A percentile compares a stretch with the other conserved stretches of the same genome.
These are phyloP conservation scores for Penicillium sp. DNA, from an alignment of 2,329 filamentous ascomycete genomes.

Conservation along the genomic window DNA sequence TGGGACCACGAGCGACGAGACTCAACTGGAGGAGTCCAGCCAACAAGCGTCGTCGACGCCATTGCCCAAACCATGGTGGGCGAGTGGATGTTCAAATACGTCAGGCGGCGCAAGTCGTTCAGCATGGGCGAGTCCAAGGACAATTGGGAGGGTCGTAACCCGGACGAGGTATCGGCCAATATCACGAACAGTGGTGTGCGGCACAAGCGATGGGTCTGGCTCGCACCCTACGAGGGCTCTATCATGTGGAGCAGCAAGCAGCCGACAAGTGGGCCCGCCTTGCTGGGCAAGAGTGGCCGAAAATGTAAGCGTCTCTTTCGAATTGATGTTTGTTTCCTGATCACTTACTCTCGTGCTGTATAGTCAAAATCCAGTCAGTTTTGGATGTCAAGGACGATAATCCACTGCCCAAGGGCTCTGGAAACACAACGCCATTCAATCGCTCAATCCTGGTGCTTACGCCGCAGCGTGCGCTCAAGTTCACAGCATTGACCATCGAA, in stretches of 20 bases:
- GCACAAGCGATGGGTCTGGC: conserved; percentile 97
- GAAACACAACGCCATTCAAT: conserved; percentile 64
- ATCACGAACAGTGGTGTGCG: conserved; percentile 64
- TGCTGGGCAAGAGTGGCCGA: conserved; percentile 90
- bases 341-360: conserved; percentile 12
- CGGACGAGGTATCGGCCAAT: conserved; percentile 67
- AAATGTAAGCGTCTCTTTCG: conserved; percentile 67
- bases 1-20: conserved; percentile 41
- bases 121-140: conserved; percentile 58
- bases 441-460: conserved; percentile 94
- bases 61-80: conserved; percentile 99
- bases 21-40: conserved; percentile 60
- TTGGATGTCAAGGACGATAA: conserved; percentile 96
- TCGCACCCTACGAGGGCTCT: conserved; percentile 91
- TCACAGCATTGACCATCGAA: conserved; percentile 78
- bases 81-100: conserved; percentile 59
- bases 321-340: background rate
- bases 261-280: conserved; percentile 77
- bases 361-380: conserved; percentile 92
- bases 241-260: conserved; percentile 99
- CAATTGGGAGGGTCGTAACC: conserved; percentile 54
- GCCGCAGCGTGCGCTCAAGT: conserved; percentile 88
- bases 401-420: conserved; percentile 68
- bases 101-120: conserved; percentile 73
- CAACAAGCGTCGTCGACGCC: conserved; percentile 83